Percentiles rank a stretch among this genome's conserved stretches.
Conservation (phyloP, 2,329 filamentous ascomycete genomes). For the Incumbomyces lentus region DNA sequence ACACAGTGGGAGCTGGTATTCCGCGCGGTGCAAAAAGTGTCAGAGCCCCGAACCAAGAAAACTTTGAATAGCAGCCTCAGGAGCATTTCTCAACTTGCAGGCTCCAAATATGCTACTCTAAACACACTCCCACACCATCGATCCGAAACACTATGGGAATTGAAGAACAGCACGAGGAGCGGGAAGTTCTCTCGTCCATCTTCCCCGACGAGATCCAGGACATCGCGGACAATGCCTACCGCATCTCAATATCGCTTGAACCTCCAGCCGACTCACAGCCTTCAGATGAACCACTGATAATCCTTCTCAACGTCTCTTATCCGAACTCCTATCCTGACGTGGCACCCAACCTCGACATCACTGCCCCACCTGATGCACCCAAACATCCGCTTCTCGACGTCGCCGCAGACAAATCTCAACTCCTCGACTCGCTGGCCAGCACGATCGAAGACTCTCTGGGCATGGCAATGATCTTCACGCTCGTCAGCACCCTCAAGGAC, state of each 20-base stretch:
- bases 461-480: conserved; percentile 94
- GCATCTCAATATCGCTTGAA: conserved; percentile 77
- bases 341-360: conserved; percentile 70
- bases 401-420: conserved; percentile 62
- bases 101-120: no score
- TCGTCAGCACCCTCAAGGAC: conserved; percentile 81
- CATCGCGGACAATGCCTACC: conserved; percentile 80
- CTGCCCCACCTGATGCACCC: conserved; percentile 58
- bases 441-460: conserved; percentile 86
- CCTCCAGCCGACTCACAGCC: conserved; percentile 54
- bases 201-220: conserved; percentile 98
- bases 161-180: conserved; percentile 92
- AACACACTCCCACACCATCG: not conserved
- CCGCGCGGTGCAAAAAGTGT: no score
- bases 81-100: no score
- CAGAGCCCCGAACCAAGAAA: no score
- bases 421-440: conserved; percentile 61
- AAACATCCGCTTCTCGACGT: conserved; percentile 68
- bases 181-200: conserved; percentile 95
- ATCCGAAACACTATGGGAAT: conserved; percentile 32
- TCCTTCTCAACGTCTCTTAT: conserved; percentile 78
- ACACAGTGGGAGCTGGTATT: no score
- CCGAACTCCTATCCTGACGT: conserved; percentile 85
- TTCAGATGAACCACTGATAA: conserved; percentile 53
- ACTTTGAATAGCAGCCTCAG: no score